Evolutionary conservation across 2,329 filamentous ascomycete genomes (phyloP).

Genomic region (Tricladium varicosporioides): DNA sequence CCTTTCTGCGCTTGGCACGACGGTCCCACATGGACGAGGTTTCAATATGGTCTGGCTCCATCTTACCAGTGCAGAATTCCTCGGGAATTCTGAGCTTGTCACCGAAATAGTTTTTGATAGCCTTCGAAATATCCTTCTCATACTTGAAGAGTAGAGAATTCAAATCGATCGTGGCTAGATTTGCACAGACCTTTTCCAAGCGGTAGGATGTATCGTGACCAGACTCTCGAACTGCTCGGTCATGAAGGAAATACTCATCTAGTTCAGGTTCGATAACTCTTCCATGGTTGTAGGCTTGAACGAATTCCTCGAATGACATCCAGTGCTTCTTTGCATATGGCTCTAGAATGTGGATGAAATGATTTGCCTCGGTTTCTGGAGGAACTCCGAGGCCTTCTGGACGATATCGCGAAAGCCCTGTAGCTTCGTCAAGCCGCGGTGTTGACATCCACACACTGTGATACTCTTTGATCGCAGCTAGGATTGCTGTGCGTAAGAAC

Average conservation of each 20-base stretch:
- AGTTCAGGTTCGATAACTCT: slow-evolving; percentile 79
- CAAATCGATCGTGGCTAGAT: slow-evolving; percentile 89
- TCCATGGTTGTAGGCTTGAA: slow-evolving; percentile 80
- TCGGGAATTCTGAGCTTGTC: slow-evolving; percentile 79
- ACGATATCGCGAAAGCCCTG: slow-evolving; percentile 51
- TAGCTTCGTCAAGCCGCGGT: slow-evolving; percentile 47
- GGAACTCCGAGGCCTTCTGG: slow-evolving; percentile 52
- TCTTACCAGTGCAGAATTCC: slow-evolving; percentile 73
- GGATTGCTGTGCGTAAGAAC: slow-evolving; percentile 74
- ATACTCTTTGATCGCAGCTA: slow-evolving; percentile 86
- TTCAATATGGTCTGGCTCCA: slow-evolving; percentile 68
- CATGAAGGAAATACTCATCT: slow-evolving; percentile 94
- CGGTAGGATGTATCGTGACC: slow-evolving; percentile 97
- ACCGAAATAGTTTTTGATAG: slow-evolving; percentile 79
- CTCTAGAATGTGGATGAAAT: slow-evolving; percentile 46
- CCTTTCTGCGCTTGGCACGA: slow-evolving; percentile 78
- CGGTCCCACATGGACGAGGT: slow-evolving; percentile 89
- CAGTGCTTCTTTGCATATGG: slow-evolving; percentile 55
- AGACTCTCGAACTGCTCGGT: slow-evolving; percentile 92
- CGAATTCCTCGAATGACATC: slow-evolving; percentile 81
- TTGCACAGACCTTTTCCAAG: slow-evolving; percentile 80
- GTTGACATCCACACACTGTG: slow-evolving; percentile 33
- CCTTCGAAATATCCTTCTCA: slow-evolving; percentile 86
- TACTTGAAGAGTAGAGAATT: slow-evolving; percentile 97
- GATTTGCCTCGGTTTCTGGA: slow-evolving; percentile 54